These are phyloP conservation scores for Globisporangium middletonii DNA, from an alignment of 352 stramenopile genomes.

Conservation along the genomic window DNA sequence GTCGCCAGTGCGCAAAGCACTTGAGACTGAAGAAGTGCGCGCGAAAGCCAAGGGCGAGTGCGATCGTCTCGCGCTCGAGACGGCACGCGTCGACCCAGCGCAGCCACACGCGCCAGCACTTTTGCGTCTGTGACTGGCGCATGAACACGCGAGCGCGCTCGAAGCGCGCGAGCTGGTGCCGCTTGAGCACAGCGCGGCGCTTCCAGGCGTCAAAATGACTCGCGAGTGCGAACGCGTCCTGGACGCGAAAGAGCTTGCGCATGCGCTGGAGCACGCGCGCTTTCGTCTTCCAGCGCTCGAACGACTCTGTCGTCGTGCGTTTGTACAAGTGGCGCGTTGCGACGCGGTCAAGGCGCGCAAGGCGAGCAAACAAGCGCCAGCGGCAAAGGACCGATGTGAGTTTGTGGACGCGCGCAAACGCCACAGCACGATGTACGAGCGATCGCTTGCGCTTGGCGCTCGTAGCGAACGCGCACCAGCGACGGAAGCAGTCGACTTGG, in stretches of 20 bases:
- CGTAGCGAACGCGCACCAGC: slow-evolving; percentile 11
- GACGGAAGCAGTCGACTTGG: slow-evolving; percentile 20
- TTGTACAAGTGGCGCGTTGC: slow-evolving; percentile 4
- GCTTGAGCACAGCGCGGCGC: slow-evolving; percentile 18
- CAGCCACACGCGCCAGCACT: slow-evolving; percentile 34
- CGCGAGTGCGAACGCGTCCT: slow-evolving; percentile 26
- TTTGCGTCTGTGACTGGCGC: slow-evolving; percentile 12
- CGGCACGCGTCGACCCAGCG: slow-evolving; percentile 12
- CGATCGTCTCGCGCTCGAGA: slow-evolving; percentile 23
- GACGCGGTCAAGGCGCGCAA: neutral
- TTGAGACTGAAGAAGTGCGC: slow-evolving; percentile 31
- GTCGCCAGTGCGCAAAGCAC: slow-evolving; percentile 28
- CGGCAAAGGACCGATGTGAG: neutral
- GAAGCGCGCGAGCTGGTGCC: slow-evolving; percentile 22
- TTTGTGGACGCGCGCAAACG: neutral
- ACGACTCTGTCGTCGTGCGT: slow-evolving; percentile 6
- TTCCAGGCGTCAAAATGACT: slow-evolving; percentile 50
- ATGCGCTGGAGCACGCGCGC: slow-evolving; percentile 27
- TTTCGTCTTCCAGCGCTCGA: slow-evolving; percentile 20
- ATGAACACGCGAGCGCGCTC: slow-evolving; percentile 24
- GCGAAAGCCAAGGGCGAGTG: slow-evolving; percentile 27
- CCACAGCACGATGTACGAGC: neutral
- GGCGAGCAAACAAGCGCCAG: slow-evolving; percentile 3
- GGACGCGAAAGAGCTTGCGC: slow-evolving; percentile 27
- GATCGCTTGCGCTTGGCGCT: slow-evolving; percentile 15